A percentile compares a stretch with the other conserved stretches of the same genome.
Evolutionary conservation across 2,329 filamentous ascomycete genomes (phyloP).

Genomic region (Colletotrichum sp.): DNA sequence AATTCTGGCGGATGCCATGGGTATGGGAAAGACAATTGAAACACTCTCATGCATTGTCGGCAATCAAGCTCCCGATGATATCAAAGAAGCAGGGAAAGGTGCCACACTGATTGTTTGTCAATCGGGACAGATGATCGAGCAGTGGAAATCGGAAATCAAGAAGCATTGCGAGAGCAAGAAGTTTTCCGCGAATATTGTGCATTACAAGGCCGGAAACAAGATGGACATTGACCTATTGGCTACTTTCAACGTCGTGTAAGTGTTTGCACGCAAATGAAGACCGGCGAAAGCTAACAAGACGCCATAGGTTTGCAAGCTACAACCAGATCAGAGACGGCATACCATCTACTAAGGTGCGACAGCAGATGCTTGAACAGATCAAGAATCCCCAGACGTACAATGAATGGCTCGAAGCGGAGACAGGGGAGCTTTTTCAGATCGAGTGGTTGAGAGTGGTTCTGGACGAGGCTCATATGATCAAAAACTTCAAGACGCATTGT

Average conservation of each 20-base stretch:
- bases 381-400: too few species aligned
- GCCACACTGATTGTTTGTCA: constrained; percentile 38
- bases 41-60: constrained; percentile 37
- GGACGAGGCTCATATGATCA: constrained; percentile 62
- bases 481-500: constrained; percentile 46
- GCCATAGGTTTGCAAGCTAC: too few species aligned
- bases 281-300: too few species aligned
- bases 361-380: too few species aligned
- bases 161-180: constrained; percentile 24
- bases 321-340: too few species aligned
- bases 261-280: too few species aligned
- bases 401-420: not conserved
- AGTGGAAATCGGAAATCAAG: constrained; percentile 34
- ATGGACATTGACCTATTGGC: not conserved
- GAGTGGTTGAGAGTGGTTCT: constrained; percentile 58
- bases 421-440: constrained; percentile 35
- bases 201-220: constrained; percentile 17
- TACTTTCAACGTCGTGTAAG: constrained; percentile 4
- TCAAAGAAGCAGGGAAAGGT: constrained; percentile 37
- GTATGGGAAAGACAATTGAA: constrained; percentile 69
- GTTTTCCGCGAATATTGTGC: not conserved
- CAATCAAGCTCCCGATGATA: constrained; percentile 43
- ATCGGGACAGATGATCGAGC: constrained; percentile 22
- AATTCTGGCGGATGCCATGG: constrained; percentile 67
- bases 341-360: too few species aligned